phyloP scores from a whole-genome alignment of 306 rosid genomes.

The Casuarina equisetifolia region DNA sequence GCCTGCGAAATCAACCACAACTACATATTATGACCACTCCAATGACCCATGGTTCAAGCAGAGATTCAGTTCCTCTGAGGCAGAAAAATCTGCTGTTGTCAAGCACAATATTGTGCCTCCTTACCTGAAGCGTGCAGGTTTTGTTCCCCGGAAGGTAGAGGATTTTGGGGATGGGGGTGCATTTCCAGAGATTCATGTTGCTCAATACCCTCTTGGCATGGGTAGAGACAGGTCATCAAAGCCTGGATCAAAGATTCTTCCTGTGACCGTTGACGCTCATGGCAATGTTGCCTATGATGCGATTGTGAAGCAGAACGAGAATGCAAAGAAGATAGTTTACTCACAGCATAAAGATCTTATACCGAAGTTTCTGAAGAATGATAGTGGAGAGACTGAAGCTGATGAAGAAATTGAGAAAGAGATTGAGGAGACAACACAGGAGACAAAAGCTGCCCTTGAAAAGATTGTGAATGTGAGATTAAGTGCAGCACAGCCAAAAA shows the following conservation, averaged over 20 bases:
- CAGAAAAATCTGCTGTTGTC: constrained; percentile 45
- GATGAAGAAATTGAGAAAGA: constrained; percentile 62
- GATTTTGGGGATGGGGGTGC: constrained; percentile 95
- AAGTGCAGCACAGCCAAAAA: constrained; percentile 86
- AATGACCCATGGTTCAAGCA: constrained; percentile 93
- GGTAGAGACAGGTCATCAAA: constrained; percentile 61
- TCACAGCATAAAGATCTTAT: constrained; percentile 75
- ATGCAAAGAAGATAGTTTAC: constrained; percentile 71
- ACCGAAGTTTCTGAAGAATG: constrained; percentile 65
- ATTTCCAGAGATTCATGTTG: constrained; percentile 87
- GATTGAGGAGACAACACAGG: constrained; percentile 78
- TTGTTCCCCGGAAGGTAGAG: constrained; percentile 76
- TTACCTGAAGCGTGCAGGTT: constrained; percentile 74
- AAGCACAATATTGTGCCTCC: constrained; percentile 66
- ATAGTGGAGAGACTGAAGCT: constrained; percentile 37
- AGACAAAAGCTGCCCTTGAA: constrained; percentile 84
- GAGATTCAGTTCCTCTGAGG: constrained; percentile 63
- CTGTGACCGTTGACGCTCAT: constrained; percentile 75
- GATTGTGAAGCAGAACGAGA: constrained; percentile 82
- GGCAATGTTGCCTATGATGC: constrained; percentile 91
- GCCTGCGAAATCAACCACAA: constrained; percentile 53
- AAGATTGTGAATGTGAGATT: constrained; percentile 81
- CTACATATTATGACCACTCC: constrained; percentile 68
- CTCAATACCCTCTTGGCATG: constrained; percentile 92
- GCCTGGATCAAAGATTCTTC: constrained; percentile 71